Conservation (phyloP, 2,329 filamentous ascomycete species). For the Lizonia empirigonia region DNA sequence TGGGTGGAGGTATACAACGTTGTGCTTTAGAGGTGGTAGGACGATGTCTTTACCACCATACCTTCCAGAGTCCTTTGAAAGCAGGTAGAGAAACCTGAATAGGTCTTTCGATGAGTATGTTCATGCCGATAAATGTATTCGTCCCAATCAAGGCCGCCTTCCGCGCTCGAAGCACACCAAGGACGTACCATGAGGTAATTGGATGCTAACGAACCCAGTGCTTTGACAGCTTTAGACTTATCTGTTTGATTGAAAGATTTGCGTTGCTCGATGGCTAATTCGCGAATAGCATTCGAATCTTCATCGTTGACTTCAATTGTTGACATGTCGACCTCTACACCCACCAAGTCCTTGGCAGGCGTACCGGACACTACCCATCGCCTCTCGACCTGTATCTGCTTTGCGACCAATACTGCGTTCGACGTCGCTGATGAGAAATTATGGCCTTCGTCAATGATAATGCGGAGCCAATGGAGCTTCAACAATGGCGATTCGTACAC, state of each 20-base stretch:
- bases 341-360: slow-evolving; percentile 81
- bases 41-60: slow-evolving; percentile 71
- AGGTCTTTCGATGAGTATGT: slow-evolving; percentile 58
- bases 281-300: slow-evolving; percentile 32
- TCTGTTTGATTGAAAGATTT: slow-evolving; percentile 46
- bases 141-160: slow-evolving; percentile 72
- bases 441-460: slow-evolving; percentile 93
- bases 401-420: slow-evolving; percentile 61
- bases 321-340: slow-evolving; percentile 67
- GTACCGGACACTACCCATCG: slow-evolving; percentile 93
- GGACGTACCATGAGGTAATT: slow-evolving; percentile 78
- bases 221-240: slow-evolving; percentile 59
- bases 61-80: slow-evolving; percentile 74
- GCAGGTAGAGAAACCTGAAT: slow-evolving; percentile 60
- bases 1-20: slow-evolving; percentile 74
- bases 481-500: slow-evolving; percentile 67
- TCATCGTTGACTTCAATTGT: slow-evolving; percentile 40
- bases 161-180: slow-evolving; percentile 70
- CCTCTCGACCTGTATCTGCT: slow-evolving; percentile 65
- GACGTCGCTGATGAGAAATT: slow-evolving; percentile 74
- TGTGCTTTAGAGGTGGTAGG: slow-evolving; percentile 75
- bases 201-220: slow-evolving; percentile 66
- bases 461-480: slow-evolving; percentile 79
- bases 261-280: slow-evolving; percentile 48
- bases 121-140: slow-evolving; percentile 67